Conservation (phyloP, 2,329 filamentous ascomycete genomes). For the Penicillium sp. region DNA sequence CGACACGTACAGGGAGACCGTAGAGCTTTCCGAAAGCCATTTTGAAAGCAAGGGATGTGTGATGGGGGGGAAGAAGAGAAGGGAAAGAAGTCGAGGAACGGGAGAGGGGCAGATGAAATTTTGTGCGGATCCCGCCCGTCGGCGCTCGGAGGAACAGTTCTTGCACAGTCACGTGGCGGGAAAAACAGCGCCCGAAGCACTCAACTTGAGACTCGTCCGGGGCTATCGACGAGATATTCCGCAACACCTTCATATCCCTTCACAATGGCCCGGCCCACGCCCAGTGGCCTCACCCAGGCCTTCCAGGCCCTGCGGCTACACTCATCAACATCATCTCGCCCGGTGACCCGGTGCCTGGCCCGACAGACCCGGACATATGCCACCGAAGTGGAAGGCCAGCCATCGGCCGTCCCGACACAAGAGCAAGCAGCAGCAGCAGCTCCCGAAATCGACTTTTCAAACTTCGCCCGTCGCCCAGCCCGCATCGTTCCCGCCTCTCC, state of each 20-base stretch:
- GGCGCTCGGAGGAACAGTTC: conserved; percentile 23
- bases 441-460: conserved; percentile 37
- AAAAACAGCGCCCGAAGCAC: conserved; percentile 21
- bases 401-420: conserved; percentile 1
- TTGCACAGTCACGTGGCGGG: conserved; percentile 24
- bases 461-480: conserved; percentile 51
- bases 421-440: conserved; percentile 26
- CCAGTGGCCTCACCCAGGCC: conserved; percentile 38
- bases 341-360: conserved; percentile 20
- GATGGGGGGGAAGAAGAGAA: conserved; percentile 21
- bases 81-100: conserved; percentile 12
- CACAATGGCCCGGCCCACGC: conserved; percentile 43
- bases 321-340: conserved; percentile 32
- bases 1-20: conserved; percentile 70
- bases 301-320: conserved; percentile 36
- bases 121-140: conserved; percentile 22
- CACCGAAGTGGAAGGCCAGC: conserved; percentile 24
- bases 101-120: conserved; percentile 28
- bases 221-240: background rate
- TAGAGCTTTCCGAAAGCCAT: conserved; percentile 99
- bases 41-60: conserved; percentile 48
- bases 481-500: conserved; percentile 81
- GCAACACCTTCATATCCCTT: conserved; percentile 1
- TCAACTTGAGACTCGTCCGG: conserved; percentile 8
- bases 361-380: conserved; percentile 31